phyloP scores from a whole-genome alignment of 768 basidiomycete species.

The Trametes punicea region DNA sequence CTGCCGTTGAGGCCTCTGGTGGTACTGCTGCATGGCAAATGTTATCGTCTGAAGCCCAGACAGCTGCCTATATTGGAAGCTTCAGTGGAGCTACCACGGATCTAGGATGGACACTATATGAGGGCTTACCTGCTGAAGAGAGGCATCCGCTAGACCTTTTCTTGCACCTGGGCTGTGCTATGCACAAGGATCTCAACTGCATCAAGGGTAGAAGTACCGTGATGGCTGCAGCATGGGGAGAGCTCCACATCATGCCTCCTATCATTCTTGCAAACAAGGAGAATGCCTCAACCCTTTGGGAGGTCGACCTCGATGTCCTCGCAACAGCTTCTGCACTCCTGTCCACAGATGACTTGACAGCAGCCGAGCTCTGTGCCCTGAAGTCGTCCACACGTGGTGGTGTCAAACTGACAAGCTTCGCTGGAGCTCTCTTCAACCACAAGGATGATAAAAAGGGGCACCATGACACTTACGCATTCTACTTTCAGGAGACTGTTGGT shows the following conservation, averaged over 20 bases:
- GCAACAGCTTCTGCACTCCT: background rate
- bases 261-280: conserved; percentile 16
- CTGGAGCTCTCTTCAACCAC: conserved; percentile 32
- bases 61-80: background rate
- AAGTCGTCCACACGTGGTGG: conserved; percentile 19
- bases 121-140: background rate
- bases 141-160: background rate
- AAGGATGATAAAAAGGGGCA: conserved; percentile 38
- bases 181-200: conserved; percentile 20
- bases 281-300: conserved; percentile 8
- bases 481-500: conserved; percentile 24
- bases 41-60: background rate
- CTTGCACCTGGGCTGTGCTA: conserved; percentile 9
- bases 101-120: background rate
- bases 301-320: background rate
- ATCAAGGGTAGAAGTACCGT: conserved; percentile 12
- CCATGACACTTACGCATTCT: conserved; percentile 28
- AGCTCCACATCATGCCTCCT: background rate
- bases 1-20: background rate
- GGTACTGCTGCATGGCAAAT: background rate
- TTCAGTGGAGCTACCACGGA: background rate
- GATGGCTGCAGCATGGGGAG: conserved; percentile 9
- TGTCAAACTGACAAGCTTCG: conserved; percentile 27
- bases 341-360: background rate
- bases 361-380: background rate